Evolutionary conservation across 1,284 basidiomycete genomes (phyloP), one percentile per base, ranked within the genome.

Genomic region (Pseudozyma flocculosa): DNA sequence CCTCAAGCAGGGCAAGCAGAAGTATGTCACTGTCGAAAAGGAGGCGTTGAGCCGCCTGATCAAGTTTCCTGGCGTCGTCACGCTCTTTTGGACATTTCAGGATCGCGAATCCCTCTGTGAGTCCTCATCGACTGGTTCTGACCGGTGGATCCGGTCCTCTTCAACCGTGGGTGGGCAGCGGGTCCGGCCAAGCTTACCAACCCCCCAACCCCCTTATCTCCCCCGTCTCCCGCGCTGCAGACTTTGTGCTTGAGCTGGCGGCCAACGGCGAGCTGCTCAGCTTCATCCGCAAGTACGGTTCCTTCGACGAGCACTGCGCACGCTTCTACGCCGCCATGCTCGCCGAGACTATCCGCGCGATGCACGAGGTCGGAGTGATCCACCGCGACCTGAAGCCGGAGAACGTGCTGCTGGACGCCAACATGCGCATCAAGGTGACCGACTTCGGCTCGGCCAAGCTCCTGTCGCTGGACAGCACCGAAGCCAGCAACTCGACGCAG

Each of bases 381-480:
- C 75, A 76, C 39, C 68, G 74, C 26, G 75, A 78, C 45, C 65
- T 78, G 54, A 78, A 79, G 46, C 70, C 93, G 0, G 93, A 97
- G 79, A 96, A 97, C 75, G 94, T 95, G 56, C 82, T 95, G 70
- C 46, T 78, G 23, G 73, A 75, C 37, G 49, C 50, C 9, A 23
- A 59, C 14, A 56, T 62, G 50, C 59, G 71, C 15, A 64, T 78
- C 45, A 68, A 69, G 48, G 62, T 78, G 26, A 75, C 75, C 24
- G 75, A 78, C 38, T 78, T 78, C 55, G 75, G 75, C 19, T 71
- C 68, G 8, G 75, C 75, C 11, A 75, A 74, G 56, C 64, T 75
- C 9, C 10, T 22, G 7, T 14, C 19, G 17, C 44, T 44, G 39
- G n/a, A n/a, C 14, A 21, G 29, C n/a, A n/a, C n/a, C n/a, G n/a